Evolutionary conservation across 2,329 filamentous ascomycete genomes (phyloP), one percentile per base, ranked within the genome.

Genomic region (Colletotrichum sojae): DNA sequence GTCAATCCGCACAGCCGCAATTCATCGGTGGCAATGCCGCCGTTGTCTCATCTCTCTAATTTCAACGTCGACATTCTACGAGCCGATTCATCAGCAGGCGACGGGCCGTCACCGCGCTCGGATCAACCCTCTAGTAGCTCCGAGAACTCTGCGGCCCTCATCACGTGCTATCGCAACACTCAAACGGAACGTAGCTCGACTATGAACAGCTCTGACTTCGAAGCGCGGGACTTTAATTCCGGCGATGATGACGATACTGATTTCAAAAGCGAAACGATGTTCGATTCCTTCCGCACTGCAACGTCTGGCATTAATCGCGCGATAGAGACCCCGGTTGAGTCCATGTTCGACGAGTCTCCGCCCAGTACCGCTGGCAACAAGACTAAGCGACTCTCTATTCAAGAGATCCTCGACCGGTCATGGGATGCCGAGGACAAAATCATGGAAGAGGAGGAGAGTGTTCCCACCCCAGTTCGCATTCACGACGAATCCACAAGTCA

Each of bases 291-390:
- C 73, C 90, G 91, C 61, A 94, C 92, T 16, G 85, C 88, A 69
- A 90, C 88, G 46, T 94, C 92, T 10, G 86, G 88, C 70, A 91
- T 90, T 71, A 85, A 88, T 62, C 88, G 90, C 69, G 88, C 89
- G 40, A 86, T 90, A 54, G 90, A 93, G 76, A 92, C 91, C 31
- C 91, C 92, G 16, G 83, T 94, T 57, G 92, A 94, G 75, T 93
- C 90, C 25, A 92, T 94, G 84, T 95, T 94, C 78, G 92, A 95
- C 79, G 92, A 95, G 74, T 93, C 92, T 15, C 91, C 91, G 43
- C 88, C 89, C 8, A 88, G 86, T 75, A 86, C 87, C 1, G 84
- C 85, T 18, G 83, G 84, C 62, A 86, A 86, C 72, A 89, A 84
- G 75, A 81, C 84, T 3, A 89, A 88, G 73, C 82, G 88, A 27